These are phyloP conservation scores for Trichomonas gallinae DNA, from an alignment of 208 protist species.

Conservation along the genomic window DNA sequence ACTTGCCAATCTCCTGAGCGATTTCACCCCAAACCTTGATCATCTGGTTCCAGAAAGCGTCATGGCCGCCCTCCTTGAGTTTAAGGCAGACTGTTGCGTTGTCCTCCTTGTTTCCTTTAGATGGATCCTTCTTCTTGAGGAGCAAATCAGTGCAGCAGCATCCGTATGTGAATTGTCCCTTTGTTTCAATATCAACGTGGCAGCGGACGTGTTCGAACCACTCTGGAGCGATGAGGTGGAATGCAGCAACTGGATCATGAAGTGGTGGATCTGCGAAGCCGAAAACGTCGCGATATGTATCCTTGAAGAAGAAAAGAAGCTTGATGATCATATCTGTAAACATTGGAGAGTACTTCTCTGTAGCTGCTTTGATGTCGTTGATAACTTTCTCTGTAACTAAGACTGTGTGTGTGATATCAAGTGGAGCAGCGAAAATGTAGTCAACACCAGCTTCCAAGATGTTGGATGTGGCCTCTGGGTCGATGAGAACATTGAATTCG, in stretches of 20 bases:
- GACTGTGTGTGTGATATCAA: conserved; percentile 10
- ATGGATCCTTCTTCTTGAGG: background rate
- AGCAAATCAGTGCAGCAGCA: background rate
- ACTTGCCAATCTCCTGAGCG: background rate
- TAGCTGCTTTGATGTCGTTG: background rate
- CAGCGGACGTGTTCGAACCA: background rate
- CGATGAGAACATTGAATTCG: conserved; percentile 12
- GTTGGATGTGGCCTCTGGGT: background rate
- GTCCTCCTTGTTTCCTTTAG: background rate
- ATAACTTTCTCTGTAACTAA: background rate
- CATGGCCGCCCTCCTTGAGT: background rate
- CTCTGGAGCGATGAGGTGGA: background rate
- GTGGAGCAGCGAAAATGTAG: background rate
- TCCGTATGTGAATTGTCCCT: background rate
- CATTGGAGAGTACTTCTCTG: background rate
- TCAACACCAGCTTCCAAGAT: background rate
- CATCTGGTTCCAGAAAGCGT: background rate
- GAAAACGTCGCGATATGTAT: background rate
- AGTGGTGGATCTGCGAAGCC: background rate
- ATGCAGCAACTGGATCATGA: conserved; percentile 6
- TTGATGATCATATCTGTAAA: background rate
- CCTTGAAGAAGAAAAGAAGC: background rate
- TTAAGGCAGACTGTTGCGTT: background rate
- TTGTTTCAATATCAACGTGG: conserved; percentile 10
- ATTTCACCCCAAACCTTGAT: background rate